Evolutionary conservation across 257 asterid species (phyloP).

Genomic region (Ehretia macrophylla): DNA sequence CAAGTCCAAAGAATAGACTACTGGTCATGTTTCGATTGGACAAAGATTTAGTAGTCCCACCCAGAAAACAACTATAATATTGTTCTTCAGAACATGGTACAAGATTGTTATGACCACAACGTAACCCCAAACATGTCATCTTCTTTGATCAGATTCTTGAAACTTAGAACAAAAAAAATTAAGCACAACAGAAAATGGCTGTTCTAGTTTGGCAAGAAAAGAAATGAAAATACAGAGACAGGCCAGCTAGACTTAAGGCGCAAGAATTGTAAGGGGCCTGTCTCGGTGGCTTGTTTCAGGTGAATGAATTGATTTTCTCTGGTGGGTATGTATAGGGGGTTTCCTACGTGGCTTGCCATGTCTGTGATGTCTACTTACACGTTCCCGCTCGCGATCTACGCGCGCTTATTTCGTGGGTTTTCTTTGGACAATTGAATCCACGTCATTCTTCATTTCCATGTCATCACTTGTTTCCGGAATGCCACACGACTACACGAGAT

Average conservation of each 20-base stretch:
- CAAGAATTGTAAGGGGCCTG: no score
- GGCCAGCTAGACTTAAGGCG: background rate
- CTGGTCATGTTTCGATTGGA: no score
- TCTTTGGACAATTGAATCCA: conserved; percentile 1
- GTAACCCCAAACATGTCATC: conserved; percentile 1
- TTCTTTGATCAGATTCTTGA: background rate
- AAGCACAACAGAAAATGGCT: no score
- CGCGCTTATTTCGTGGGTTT: conserved; percentile 10
- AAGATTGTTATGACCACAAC: background rate
- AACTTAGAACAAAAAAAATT: no score
- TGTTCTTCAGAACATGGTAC: no score
- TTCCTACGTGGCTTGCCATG: conserved; percentile 24
- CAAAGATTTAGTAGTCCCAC: no score
- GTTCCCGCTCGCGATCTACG: conserved; percentile 26
- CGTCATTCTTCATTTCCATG: conserved; percentile 10
- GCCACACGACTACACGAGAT: background rate
- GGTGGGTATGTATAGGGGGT: background rate
- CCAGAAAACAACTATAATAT: no score
- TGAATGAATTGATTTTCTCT: no score
- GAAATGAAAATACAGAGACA: no score
- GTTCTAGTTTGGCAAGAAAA: no score
- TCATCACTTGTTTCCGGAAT: background rate
- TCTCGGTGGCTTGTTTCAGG: no score
- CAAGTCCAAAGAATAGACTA: no score
- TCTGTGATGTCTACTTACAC: conserved; percentile 15